phyloP scores from a whole-genome alignment of 169 alveolate genomes.

The Ichthyophthirius multifiliis region DNA sequence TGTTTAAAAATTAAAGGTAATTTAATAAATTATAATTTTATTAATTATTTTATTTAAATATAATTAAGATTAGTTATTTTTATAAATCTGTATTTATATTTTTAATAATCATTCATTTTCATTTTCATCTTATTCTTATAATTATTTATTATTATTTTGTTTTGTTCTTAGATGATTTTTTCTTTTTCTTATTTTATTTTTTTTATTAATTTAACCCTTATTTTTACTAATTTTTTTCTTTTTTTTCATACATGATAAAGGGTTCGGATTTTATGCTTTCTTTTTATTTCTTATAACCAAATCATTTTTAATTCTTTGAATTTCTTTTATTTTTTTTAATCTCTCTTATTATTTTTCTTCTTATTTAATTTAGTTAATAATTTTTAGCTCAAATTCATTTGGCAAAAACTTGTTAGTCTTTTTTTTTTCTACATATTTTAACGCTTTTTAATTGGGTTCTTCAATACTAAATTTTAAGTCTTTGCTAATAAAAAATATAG shows the following conservation, averaged over 20 bases:
- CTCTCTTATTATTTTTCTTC: neutral
- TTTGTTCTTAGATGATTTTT: neutral
- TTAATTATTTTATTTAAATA: too few species aligned
- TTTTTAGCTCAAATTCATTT: neutral
- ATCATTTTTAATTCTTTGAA: neutral
- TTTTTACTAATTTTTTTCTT: neutral
- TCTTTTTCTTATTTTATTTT: neutral
- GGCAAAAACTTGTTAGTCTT: neutral
- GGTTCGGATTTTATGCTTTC: neutral
- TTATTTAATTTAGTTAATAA: neutral
- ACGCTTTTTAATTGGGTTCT: neutral
- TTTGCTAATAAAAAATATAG: neutral
- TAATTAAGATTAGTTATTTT: too few species aligned
- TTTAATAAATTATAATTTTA: too few species aligned
- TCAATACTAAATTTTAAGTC: neutral
- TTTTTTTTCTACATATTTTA: neutral
- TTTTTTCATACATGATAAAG: neutral
- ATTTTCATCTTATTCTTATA: too few species aligned
- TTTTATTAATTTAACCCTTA: too few species aligned
- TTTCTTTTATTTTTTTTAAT: neutral
- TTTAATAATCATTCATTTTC: too few species aligned
- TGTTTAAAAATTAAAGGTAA: too few species aligned
- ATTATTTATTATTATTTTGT: neutral
- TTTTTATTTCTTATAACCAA: neutral
- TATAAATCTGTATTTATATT: too few species aligned